These are phyloP conservation scores for Lycium barbarum DNA, from an alignment of 257 asterid genomes.

Conservation along the genomic window DNA sequence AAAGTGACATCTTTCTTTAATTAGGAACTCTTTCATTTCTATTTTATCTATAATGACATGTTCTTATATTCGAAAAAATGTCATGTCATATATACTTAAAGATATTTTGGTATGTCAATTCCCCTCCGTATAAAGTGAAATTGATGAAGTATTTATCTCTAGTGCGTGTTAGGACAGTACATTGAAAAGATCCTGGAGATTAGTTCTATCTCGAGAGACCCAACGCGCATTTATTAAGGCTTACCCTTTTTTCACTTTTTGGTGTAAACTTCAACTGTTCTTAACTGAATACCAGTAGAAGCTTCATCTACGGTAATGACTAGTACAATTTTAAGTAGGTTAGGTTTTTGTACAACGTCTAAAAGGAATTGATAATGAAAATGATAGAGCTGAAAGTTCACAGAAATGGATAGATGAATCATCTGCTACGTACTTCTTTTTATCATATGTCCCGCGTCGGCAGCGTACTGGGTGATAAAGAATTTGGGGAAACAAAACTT, in stretches of 20 bases:
- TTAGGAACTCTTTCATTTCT: not conserved
- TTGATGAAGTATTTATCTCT: not conserved
- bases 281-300: not conserved
- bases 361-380: constrained; percentile 5
- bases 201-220: no score
- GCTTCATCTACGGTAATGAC: not conserved
- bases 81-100: no score
- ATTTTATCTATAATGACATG: no score
- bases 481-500: not conserved
- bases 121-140: not conserved
- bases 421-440: not conserved
- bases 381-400: not conserved
- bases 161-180: not conserved
- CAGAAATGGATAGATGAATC: not conserved
- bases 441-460: not conserved
- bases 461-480: not conserved
- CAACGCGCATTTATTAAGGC: not conserved
- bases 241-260: not conserved
- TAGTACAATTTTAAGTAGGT: not conserved
- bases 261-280: not conserved
- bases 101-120: no score
- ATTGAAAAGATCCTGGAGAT: not conserved
- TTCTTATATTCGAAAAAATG: no score
- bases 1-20: not conserved
- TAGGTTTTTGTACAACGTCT: not conserved